These are phyloP conservation scores for Dipodascus albidus DNA, from an alignment of 805 yeast genomes.

Conservation along the genomic window DNA sequence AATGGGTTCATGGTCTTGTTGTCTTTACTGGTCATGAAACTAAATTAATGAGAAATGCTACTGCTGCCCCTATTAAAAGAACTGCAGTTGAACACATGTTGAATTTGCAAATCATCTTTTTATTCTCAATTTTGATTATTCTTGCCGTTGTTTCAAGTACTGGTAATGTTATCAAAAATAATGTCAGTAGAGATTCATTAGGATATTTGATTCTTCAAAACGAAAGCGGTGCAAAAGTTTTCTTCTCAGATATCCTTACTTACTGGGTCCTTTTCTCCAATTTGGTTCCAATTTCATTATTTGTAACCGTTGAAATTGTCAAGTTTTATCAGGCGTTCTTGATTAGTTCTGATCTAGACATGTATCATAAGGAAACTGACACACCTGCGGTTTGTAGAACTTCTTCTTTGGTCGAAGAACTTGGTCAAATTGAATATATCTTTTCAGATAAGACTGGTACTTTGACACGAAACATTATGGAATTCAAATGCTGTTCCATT, in stretches of 20 bases:
- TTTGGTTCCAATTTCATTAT: slow-evolving; percentile 92
- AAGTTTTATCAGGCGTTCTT: slow-evolving; percentile 91
- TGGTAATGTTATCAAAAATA: slow-evolving; percentile 72
- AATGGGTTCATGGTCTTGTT: slow-evolving; percentile 89
- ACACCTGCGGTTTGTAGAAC: slow-evolving; percentile 94
- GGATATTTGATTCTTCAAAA: slow-evolving; percentile 60
- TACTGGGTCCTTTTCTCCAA: slow-evolving; percentile 95
- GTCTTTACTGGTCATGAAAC: slow-evolving; percentile 98
- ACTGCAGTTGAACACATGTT: slow-evolving; percentile 95
- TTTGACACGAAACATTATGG: slow-evolving; percentile 92
- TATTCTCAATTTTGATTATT: slow-evolving; percentile 68
- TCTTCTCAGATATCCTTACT: slow-evolving; percentile 80
- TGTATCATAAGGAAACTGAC: slow-evolving; percentile 78
- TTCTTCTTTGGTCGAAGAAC: slow-evolving; percentile 89
- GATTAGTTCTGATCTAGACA: slow-evolving; percentile 88
- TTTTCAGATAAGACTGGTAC: slow-evolving; percentile 98
- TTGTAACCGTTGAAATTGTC: slow-evolving; percentile 92
- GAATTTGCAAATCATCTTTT: slow-evolving; percentile 79
- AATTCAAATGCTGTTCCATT: slow-evolving; percentile 83
- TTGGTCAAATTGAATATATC: slow-evolving; percentile 93
- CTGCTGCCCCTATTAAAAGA: slow-evolving; percentile 94
- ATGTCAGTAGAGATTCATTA: slow-evolving; percentile 40
- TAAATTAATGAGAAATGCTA: slow-evolving; percentile 94
- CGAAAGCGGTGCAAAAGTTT: slow-evolving; percentile 53
- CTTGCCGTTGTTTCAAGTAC: slow-evolving; percentile 71